Evolutionary conservation across 1,284 basidiomycete species (phyloP).

Genomic region (Mycosarcoma maydis): DNA sequence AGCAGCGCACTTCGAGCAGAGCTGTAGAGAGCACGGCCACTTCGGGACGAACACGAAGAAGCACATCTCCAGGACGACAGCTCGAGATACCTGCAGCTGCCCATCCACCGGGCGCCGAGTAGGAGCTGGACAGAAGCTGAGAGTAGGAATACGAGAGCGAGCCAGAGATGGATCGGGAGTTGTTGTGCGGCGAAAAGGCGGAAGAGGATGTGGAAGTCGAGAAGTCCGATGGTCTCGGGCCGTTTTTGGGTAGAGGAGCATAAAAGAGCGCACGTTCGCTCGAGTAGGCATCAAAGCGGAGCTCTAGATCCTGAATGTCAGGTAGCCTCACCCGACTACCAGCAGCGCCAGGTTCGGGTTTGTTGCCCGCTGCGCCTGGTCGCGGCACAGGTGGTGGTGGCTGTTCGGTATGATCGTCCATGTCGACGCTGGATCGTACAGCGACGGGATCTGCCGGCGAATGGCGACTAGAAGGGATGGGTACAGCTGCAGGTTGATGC

Average conservation of each 20-base stretch:
- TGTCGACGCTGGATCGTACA: not conserved
- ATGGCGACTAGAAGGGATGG: conserved; percentile 5
- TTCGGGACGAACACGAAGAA: conserved; percentile 32
- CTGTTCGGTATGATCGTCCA: not conserved
- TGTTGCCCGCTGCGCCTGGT: not conserved
- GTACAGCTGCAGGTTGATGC: conserved; percentile 2
- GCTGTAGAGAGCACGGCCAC: conserved; percentile 35
- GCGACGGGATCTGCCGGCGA: not conserved
- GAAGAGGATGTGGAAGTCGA: conserved; percentile 27
- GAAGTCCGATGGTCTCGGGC: conserved; percentile 25
- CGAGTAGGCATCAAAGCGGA: conserved; percentile 33
- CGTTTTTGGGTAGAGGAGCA: conserved; percentile 36
- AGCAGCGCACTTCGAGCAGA: conserved; percentile 36
- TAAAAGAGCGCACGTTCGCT: conserved; percentile 41
- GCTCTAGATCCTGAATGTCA: conserved; percentile 39
- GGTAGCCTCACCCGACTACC: conserved; percentile 32
- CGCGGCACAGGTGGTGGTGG: not conserved
- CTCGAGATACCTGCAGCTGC: conserved; percentile 36
- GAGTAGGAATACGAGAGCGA: conserved; percentile 41
- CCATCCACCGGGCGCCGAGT: conserved; percentile 37
- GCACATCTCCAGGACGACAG: conserved; percentile 38
- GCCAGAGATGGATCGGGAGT: conserved; percentile 24
- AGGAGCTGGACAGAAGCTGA: conserved; percentile 35
- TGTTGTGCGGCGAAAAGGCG: conserved; percentile 21
- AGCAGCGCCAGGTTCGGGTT: conserved; percentile 18